A percentile compares a stretch with the other conserved stretches of the same genome.
Evolutionary conservation across 2,329 filamentous ascomycete species (phyloP).

Genomic region (Drechslerella dactyloides): DNA sequence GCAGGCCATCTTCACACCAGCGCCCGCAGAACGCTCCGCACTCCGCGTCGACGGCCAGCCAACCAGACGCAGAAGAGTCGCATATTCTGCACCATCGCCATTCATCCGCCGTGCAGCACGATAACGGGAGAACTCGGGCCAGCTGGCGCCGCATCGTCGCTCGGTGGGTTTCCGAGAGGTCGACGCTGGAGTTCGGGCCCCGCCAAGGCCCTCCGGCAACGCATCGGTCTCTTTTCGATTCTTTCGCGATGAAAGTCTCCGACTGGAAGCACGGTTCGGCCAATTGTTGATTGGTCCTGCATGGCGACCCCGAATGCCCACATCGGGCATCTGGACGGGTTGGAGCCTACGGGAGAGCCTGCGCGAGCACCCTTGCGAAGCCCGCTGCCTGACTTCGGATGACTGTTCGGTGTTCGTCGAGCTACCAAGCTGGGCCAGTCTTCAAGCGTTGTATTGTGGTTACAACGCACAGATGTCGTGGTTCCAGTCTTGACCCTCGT

Average conservation of each 20-base stretch:
- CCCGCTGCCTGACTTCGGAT: too few relatives aligned
- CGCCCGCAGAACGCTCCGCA: background rate
- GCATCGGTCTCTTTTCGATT: constrained; percentile 31
- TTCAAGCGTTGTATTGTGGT: too few relatives aligned
- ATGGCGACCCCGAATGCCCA: background rate
- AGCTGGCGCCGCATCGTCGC: background rate
- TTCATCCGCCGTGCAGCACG: constrained; percentile 31
- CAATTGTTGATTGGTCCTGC: background rate
- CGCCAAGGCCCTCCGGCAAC: constrained; percentile 16
- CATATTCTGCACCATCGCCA: constrained; percentile 24
- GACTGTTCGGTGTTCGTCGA: too few relatives aligned
- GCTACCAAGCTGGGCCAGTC: too few relatives aligned
- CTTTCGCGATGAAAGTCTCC: constrained; percentile 46
- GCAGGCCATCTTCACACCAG: constrained; percentile 16
- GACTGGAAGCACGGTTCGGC: constrained; percentile 28
- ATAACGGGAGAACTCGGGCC: constrained; percentile 49
- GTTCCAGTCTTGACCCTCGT: too few relatives aligned
- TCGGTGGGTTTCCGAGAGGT: constrained; percentile 45
- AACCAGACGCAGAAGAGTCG: background rate
- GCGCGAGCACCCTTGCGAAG: too few relatives aligned
- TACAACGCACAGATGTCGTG: too few relatives aligned
- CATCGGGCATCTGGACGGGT: constrained; percentile 2
- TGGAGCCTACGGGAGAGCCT: too few relatives aligned
- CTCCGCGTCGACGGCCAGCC: background rate
- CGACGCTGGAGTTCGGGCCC: background rate